A percentile compares a stretch with the other conserved stretches of the same genome.
Evolutionary conservation across 2,329 filamentous ascomycete species (phyloP).

Genomic region (Aspergillus fructus): DNA sequence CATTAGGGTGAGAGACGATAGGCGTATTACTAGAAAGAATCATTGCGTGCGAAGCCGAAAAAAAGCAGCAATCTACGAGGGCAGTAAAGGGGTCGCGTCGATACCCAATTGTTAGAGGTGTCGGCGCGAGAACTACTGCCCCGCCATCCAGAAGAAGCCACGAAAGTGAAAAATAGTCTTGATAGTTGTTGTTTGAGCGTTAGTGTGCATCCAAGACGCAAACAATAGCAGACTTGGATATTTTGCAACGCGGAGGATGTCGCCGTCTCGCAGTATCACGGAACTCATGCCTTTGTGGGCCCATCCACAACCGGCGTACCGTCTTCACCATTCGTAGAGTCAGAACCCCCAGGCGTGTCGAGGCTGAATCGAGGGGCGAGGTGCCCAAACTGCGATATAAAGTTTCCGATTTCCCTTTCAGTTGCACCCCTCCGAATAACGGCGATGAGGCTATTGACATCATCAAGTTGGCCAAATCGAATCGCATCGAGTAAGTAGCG

Average conservation of each 20-base stretch:
- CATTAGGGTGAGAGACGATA: not conserved
- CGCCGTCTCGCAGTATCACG: not conserved
- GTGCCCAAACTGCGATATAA: not conserved
- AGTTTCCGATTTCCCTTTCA: not conserved
- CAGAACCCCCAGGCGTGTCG: not conserved
- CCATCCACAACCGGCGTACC: not conserved
- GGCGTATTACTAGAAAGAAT: not conserved
- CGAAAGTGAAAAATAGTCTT: not conserved
- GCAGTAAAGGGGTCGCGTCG: not conserved
- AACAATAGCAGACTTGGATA: not conserved
- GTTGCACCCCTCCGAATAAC: constrained; percentile 24
- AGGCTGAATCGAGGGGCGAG: not conserved
- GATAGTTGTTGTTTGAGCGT: not conserved
- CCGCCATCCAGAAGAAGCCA: not conserved
- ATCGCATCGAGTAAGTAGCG: constrained; percentile 29
- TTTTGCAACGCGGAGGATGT: not conserved
- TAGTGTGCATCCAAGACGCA: not conserved
- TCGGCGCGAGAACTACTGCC: not conserved
- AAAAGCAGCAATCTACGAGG: not conserved
- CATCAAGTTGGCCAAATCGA: constrained; percentile 20
- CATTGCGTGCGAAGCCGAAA: not conserved
- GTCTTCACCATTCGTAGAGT: not conserved
- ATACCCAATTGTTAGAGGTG: not conserved
- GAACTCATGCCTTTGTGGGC: not conserved
- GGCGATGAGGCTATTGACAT: constrained; percentile 26